phyloP scores from a whole-genome alignment of 257 asterid species.

The Capsicum chinense region DNA sequence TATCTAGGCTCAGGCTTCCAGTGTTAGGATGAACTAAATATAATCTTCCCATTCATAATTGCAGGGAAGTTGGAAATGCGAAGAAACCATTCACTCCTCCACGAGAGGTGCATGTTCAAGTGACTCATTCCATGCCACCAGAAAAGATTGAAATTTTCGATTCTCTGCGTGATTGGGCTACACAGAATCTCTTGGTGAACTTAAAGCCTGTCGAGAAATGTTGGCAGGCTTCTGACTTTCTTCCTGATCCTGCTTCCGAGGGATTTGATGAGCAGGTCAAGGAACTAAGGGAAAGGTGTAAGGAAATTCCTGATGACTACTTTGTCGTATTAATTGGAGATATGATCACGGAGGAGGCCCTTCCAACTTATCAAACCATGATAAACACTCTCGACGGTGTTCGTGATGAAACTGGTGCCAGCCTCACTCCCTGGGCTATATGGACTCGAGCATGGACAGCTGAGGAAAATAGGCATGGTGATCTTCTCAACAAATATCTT shows the following conservation, averaged over 20 bases:
- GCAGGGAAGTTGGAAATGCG: conserved; percentile 48
- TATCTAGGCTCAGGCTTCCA: not conserved
- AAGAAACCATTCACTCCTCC: conserved; percentile 69
- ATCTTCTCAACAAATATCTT: conserved; percentile 67
- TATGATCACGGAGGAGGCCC: conserved; percentile 81
- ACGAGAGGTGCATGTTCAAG: conserved; percentile 64
- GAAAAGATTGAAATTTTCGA: conserved; percentile 69
- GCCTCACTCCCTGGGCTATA: conserved; percentile 72
- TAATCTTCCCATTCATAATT: not conserved
- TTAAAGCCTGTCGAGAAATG: conserved; percentile 70
- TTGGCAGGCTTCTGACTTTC: conserved; percentile 78
- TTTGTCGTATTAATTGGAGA: conserved; percentile 74
- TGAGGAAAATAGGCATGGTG: conserved; percentile 82
- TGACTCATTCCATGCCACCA: conserved; percentile 71
- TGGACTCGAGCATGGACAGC: conserved; percentile 87
- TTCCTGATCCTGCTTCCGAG: conserved; percentile 72
- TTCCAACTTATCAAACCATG: conserved; percentile 88
- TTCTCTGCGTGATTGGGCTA: conserved; percentile 66
- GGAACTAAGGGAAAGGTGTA: conserved; percentile 72
- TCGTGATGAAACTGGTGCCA: conserved; percentile 80
- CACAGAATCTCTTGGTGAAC: conserved; percentile 56
- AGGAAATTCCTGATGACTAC: conserved; percentile 70
- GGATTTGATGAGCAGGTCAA: conserved; percentile 76
- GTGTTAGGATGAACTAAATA: not conserved
- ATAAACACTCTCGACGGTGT: conserved; percentile 80